A percentile compares a stretch with the other conserved stretches of the same genome.
These are phyloP conservation scores for Grosmannia huntii DNA, from an alignment of 2,329 filamentous ascomycete genomes.

Conservation along the genomic window DNA sequence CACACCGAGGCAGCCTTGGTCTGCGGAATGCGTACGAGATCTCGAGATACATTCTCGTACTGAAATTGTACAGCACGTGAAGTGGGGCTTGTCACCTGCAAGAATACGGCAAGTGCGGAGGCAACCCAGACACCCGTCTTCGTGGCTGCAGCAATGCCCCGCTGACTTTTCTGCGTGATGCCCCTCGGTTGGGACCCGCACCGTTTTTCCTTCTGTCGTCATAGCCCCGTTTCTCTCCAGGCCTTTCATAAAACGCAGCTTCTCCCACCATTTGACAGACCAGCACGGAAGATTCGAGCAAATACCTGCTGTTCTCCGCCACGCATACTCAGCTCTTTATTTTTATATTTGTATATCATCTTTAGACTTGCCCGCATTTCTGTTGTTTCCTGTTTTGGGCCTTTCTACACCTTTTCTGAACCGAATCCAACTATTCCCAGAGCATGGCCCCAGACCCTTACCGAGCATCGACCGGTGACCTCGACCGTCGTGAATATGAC, in stretches of 20 bases:
- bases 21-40: too few species aligned
- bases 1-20: too few species aligned
- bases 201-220: not conserved
- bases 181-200: not conserved
- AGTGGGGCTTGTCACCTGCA: too few species aligned
- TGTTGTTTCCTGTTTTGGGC: not conserved
- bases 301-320: not conserved
- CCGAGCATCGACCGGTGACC: conserved; percentile 6
- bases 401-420: not conserved
- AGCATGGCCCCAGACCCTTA: conserved; percentile 10
- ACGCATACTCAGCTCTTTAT: not conserved
- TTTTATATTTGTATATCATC: too few species aligned
- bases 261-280: not conserved
- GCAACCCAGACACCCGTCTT: not conserved
- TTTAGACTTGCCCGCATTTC: not conserved
- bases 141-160: not conserved
- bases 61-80: too few species aligned
- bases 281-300: not conserved
- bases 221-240: not conserved
- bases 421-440: not conserved
- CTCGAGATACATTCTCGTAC: too few species aligned
- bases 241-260: not conserved
- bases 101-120: not conserved
- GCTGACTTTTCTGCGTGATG: not conserved
- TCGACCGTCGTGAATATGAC: conserved; percentile 29